Percentiles rank a stretch among this genome's conserved stretches.
Evolutionary conservation across 306 rosid genomes (phyloP).

Genomic region (Fragaria iinumae): DNA sequence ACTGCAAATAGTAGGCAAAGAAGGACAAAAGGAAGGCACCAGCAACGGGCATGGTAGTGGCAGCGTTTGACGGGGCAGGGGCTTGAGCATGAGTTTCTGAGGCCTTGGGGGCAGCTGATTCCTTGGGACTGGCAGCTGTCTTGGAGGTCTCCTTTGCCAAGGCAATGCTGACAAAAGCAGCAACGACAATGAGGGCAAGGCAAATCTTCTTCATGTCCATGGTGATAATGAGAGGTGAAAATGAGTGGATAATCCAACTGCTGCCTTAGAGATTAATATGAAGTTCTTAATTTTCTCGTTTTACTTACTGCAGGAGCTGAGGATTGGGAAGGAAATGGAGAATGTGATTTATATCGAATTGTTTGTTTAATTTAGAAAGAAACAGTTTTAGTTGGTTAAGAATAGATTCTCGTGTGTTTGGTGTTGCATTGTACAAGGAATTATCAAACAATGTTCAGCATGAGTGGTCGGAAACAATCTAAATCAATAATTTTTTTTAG

Average conservation of each 20-base stretch:
- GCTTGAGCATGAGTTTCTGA: neutral
- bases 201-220: conserved; percentile 2
- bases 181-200: neutral
- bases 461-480: neutral
- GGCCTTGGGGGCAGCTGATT: neutral
- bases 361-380: neutral
- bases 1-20: conserved; percentile 35
- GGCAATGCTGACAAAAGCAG: neutral
- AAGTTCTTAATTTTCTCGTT: neutral
- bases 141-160: neutral
- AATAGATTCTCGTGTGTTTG: neutral
- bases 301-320: neutral
- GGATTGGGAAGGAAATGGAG: neutral
- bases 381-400: neutral
- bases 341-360: neutral
- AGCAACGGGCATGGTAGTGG: neutral
- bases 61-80: conserved; percentile 4
- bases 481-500: neutral
- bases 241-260: neutral
- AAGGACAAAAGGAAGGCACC: conserved; percentile 14
- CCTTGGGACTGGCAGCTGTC: neutral
- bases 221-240: neutral
- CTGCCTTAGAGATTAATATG: too few species aligned
- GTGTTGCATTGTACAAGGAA: neutral
- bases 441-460: neutral